Conservation (phyloP, 2,329 filamentous ascomycete species). For the Arachnopeziza araneosa region DNA sequence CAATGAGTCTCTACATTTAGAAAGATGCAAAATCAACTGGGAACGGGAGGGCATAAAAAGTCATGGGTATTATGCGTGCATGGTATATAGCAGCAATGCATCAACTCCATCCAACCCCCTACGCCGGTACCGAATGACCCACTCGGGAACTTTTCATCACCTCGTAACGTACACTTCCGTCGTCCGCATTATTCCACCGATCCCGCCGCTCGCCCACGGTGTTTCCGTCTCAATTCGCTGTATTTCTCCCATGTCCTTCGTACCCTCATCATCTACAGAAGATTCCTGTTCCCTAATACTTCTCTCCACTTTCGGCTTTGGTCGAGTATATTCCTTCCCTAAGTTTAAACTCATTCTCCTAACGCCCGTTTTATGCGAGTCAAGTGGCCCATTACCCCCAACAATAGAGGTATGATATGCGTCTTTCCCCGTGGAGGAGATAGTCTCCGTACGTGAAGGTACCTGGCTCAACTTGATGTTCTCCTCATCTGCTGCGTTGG, state of each 20-base stretch:
- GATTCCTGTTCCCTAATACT: not conserved
- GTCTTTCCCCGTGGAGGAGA: not conserved
- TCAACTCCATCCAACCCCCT: not conserved
- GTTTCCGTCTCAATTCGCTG: not conserved
- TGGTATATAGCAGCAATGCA: not conserved
- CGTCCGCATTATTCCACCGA: not conserved
- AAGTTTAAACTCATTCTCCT: not conserved
- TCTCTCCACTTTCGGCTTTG: not conserved
- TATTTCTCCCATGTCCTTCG: not conserved
- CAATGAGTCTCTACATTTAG: no score
- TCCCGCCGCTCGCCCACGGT: not conserved
- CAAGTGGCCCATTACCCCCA: not conserved
- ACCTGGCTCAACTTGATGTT: constrained; percentile 12
- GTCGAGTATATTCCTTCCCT: not conserved
- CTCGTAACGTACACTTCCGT: not conserved
- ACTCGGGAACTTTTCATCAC: not conserved
- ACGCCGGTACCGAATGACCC: not conserved
- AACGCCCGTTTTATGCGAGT: not conserved
- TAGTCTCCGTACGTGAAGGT: not conserved
- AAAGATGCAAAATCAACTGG: not conserved
- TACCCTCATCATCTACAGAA: not conserved
- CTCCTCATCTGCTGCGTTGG: constrained; percentile 3
- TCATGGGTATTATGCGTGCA: not conserved
- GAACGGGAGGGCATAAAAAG: not conserved
- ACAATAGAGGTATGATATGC: not conserved